Base-by-base conservation (phyloP, 345 rosid genomes). In the Citrus mangshanensis region DNA sequence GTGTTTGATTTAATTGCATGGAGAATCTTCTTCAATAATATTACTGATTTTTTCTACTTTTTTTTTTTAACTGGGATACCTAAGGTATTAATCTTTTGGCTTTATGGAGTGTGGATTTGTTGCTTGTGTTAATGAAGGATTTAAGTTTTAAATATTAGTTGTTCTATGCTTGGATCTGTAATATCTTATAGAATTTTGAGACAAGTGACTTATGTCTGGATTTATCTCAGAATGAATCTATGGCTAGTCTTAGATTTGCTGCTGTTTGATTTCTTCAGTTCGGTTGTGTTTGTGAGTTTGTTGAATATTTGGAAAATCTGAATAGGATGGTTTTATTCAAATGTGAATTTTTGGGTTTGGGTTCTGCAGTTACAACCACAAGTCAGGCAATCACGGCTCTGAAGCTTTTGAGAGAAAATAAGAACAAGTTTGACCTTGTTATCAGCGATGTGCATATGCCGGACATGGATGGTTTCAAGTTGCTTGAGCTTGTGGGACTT, bases 401-500 rank as follows among this genome's bases (percentile, higher is more conserved):
- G 80, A 74, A 84, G 64, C 6, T 93, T 87, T 76, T 93, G 84
- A 92, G 94, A 80, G 97, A 89, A 81, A 89, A 88, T 87, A 87
- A 76, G 89, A 81, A 89, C 87, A 83, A 83, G 77, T 93, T 88
- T 82, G 98, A 93, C 81, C 79, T 92, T 64, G 91, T 93, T 78
- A 90, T 93, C 77, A 91, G 93, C 21, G 98, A 93, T 85, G 93
- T 92, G 6, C 89, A 92, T 77, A 92, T 90, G 96, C 95, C 96
- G 8, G 92, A 90, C 89, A 89, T 92, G 92, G 95, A 92, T 79
- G 96, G 98, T 80, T 93, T 92, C 83, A 88, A 89, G 84, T 83
- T 93, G 25, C 93, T 93, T 67, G 95, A 93, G 84, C 94, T 84
- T 21, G 94, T 93, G 73, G 93, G 95, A 74, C 98, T 92, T 78